Conservation (phyloP, 495 filamentous ascomycete species). For the Penicillium coffeae region DNA sequence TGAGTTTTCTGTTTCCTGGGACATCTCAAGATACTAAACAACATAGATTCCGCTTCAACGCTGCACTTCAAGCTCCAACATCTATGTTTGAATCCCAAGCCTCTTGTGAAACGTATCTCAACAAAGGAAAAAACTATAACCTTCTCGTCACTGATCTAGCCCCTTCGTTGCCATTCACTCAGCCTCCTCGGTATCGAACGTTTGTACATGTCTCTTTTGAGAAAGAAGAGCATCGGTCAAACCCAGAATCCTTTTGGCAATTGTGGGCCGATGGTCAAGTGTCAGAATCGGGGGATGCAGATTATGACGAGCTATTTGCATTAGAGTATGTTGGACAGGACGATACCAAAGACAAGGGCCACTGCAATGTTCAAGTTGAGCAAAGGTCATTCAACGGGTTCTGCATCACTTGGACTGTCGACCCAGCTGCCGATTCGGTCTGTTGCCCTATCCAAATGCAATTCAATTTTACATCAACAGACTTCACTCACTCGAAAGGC, state of each 20-base stretch:
- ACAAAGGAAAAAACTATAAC: slow-evolving; percentile 92
- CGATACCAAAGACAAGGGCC: no score
- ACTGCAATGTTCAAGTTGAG: slow-evolving; percentile 57
- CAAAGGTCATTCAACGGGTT: slow-evolving; percentile 87
- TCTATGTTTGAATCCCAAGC: no score
- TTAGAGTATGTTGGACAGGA: slow-evolving; percentile 64
- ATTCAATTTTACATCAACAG: slow-evolving; percentile 97
- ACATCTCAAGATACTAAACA: no score
- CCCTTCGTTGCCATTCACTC: slow-evolving; percentile 39
- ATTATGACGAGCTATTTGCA: slow-evolving; percentile 81
- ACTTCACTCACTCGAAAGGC: slow-evolving; percentile 97
- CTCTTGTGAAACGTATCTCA: no score
- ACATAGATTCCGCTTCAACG: no score
- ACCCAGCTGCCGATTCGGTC: slow-evolving; percentile 49
- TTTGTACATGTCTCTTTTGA: slow-evolving; percentile 92
- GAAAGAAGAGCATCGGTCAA: slow-evolving; percentile 83
- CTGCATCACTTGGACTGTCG: slow-evolving; percentile 80
- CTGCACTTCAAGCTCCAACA: no score
- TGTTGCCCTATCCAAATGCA: slow-evolving; percentile 82
- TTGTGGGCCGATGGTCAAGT: slow-evolving; percentile 86
- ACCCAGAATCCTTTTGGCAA: slow-evolving; percentile 83
- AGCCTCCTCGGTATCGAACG: slow-evolving; percentile 66
- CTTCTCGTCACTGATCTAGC: slow-evolving; percentile 67
- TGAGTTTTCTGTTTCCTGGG: no score
- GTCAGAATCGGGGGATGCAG: slow-evolving; percentile 85